A percentile compares a stretch with the other conserved stretches of the same genome.
phyloP scores from a whole-genome alignment of 129 eudicot species.

The Flaveria ramosissima region DNA sequence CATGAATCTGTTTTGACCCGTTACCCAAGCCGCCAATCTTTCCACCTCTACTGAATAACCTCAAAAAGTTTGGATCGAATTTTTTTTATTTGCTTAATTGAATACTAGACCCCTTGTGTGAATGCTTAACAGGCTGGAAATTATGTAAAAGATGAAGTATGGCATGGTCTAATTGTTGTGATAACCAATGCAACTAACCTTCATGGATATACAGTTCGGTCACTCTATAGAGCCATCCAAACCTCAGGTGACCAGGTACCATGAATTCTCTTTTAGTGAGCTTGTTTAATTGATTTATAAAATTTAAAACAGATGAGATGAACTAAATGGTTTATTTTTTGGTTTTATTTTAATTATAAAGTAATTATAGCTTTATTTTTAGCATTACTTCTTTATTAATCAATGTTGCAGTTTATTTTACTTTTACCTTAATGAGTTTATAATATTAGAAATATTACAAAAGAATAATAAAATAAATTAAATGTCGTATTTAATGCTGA shows the following conservation, averaged over 20 bases:
- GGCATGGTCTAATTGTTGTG: slow-evolving; percentile 92
- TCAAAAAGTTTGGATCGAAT: neutral
- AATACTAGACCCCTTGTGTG: slow-evolving; percentile 41
- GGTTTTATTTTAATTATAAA: neutral
- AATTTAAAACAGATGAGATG: neutral
- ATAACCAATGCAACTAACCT: slow-evolving; percentile 85
- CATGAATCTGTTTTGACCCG: slow-evolving; percentile 1
- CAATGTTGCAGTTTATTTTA: slow-evolving; percentile 8
- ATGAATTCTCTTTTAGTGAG: slow-evolving; percentile 21
- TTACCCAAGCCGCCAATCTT: neutral
- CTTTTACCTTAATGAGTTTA: neutral
- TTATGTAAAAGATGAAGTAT: slow-evolving; percentile 85
- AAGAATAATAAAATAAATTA: neutral
- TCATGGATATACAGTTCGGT: slow-evolving; percentile 90
- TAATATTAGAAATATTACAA: neutral
- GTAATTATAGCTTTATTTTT: neutral
- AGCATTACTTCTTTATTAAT: neutral
- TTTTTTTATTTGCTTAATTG: slow-evolving; percentile 15
- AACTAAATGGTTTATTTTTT: neutral
- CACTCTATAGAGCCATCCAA: slow-evolving; percentile 77
- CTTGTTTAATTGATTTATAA: slow-evolving; percentile 9
- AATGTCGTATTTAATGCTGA: neutral
- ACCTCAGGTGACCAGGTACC: slow-evolving; percentile 87
- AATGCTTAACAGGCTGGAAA: slow-evolving; percentile 85
- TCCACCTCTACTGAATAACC: neutral